Evolutionary conservation across 176 grass and related monocot genomes (phyloP), one percentile per base, ranked within the genome.

Genomic region (Areca catechu): DNA sequence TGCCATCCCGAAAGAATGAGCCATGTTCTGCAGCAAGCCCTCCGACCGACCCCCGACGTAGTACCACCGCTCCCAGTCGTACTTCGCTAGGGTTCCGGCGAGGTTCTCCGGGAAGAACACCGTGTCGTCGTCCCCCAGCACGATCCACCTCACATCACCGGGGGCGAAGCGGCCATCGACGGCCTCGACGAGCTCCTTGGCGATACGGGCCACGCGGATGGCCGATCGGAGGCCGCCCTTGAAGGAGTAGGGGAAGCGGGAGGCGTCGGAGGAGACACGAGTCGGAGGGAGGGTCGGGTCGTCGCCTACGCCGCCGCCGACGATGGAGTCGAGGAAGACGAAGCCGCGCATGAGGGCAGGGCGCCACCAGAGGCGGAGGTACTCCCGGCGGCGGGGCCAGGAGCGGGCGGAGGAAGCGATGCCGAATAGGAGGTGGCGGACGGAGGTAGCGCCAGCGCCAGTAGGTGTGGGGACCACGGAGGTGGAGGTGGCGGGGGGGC

Each of bases 41-140:
- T 98, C 88, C 22, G 93, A 98, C 20, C 70, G 74, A 54, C 76
- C 66, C 22, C 93, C 93, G 57, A 92, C 16, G 81, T 98, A 98
- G 77, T 86, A 80, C 10, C 78, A 83, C 62, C 85, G 81, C 21
- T 76, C 74, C 84, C 88, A 88, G 72, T 92, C 93, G 81, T 89
- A 85, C 70, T 49, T 71, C 4, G 60, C 48, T 5, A 98, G 79
- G 16, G 81, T 74, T 66, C 50, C 80, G 3, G 85, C 51, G 16
- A 98, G 93, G 74, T 92, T 98, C 9, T 77, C 76, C 24, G 77
- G 78, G 30, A 98, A 78, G 73, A 98, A 98, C 24, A 78, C 78
- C 15, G 93, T 89, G 66, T 98, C 93, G 56, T 98, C 93, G 25
- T 98, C 93, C 18, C 78, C 84, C 28, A 98, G 81, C 28, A 98